Percentiles rank a stretch among this genome's conserved stretches.
Evolutionary conservation across 164 flowering plant species (phyloP).

Genomic region (Aristolochia fimbriata): DNA sequence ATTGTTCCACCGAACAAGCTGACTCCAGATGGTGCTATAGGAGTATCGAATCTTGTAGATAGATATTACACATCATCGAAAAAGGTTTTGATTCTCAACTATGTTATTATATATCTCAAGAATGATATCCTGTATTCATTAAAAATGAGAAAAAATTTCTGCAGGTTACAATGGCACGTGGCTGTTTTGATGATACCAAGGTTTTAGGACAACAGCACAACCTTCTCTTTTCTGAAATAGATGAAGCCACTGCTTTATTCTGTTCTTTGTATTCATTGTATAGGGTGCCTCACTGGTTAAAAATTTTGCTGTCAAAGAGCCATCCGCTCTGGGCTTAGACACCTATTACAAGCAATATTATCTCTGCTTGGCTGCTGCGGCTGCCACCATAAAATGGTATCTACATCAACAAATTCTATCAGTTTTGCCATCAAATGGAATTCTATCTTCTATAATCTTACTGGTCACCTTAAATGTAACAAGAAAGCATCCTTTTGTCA

Average conservation of each 20-base stretch:
- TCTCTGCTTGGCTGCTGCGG: constrained; percentile 93
- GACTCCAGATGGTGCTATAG: constrained; percentile 90
- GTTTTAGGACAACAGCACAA: constrained; percentile 22
- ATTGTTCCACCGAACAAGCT: constrained; percentile 85
- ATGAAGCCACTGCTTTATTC: constrained; percentile 2
- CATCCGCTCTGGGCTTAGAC: constrained; percentile 96
- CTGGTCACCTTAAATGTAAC: not conserved
- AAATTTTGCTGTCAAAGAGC: constrained; percentile 77
- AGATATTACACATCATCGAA: constrained; percentile 44
- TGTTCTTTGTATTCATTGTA: constrained; percentile 1
- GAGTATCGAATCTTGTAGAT: constrained; percentile 78
- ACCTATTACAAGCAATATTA: constrained; percentile 93
- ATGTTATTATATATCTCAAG: not conserved
- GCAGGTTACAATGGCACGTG: constrained; percentile 77
- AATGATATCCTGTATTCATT: not conserved
- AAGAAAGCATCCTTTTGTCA: no score
- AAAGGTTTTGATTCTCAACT: constrained; percentile 44
- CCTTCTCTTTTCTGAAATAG: constrained; percentile 3
- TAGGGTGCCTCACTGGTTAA: constrained; percentile 84
- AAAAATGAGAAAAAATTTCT: constrained; percentile 1
- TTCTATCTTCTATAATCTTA: not conserved
- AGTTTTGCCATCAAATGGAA: not conserved
- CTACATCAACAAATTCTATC: not conserved
- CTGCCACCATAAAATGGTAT: constrained; percentile 90
- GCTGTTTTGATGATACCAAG: constrained; percentile 99